phyloP scores from a whole-genome alignment of 768 basidiomycete species.

The Leccinum uliginosum region DNA sequence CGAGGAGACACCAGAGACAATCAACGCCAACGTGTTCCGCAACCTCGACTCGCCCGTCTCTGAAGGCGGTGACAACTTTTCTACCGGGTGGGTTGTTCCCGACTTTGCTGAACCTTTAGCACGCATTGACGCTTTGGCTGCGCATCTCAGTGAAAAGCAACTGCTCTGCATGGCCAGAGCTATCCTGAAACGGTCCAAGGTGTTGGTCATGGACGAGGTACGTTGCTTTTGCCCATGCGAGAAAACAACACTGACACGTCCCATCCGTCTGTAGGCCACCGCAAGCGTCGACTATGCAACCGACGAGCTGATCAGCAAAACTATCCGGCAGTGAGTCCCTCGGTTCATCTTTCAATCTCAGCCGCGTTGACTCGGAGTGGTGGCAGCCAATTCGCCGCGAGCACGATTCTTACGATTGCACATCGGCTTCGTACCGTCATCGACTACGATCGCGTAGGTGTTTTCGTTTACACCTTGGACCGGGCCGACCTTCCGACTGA shows the following conservation, averaged over 20 bases:
- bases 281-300: slow-evolving; percentile 84
- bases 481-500: slow-evolving; percentile 4
- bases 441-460: slow-evolving; percentile 73
- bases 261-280: slow-evolving; percentile 46
- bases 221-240: background rate
- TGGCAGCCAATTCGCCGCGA: slow-evolving; percentile 67
- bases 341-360: background rate
- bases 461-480: background rate
- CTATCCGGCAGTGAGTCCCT: slow-evolving; percentile 65
- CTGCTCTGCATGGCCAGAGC: slow-evolving; percentile 87
- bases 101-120: background rate
- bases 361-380: background rate
- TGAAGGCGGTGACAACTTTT: slow-evolving; percentile 89
- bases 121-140: background rate
- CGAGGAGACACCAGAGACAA: slow-evolving; percentile 33
- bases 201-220: slow-evolving; percentile 85
- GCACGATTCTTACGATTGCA: slow-evolving; percentile 80
- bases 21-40: slow-evolving; percentile 75
- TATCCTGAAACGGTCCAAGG: slow-evolving; percentile 71
- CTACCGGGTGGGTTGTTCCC: slow-evolving; percentile 54
- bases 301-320: slow-evolving; percentile 80
- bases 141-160: slow-evolving; percentile 65
- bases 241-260: slow-evolving; percentile 1
- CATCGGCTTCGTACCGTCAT: slow-evolving; percentile 77
- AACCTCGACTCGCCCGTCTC: slow-evolving; percentile 70